Conservation (phyloP, 1,139 yeast species). For the Kodamaea sp. region DNA sequence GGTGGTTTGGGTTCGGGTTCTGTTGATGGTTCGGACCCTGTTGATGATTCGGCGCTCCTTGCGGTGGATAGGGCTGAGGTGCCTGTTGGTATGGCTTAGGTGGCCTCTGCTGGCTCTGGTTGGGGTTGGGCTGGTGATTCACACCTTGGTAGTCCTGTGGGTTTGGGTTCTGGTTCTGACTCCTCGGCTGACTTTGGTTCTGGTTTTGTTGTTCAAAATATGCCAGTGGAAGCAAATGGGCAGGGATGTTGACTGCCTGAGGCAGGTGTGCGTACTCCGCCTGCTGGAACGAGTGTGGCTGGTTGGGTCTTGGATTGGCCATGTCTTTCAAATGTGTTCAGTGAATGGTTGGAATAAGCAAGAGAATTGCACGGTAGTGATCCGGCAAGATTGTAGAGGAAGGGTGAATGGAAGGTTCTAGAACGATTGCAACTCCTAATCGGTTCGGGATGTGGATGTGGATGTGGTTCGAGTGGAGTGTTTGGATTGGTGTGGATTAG, state of each 20-base stretch:
- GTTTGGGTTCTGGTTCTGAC: conserved; percentile 6
- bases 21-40: too few species aligned
- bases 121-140: conserved; percentile 5
- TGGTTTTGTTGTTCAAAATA: conserved; percentile 19
- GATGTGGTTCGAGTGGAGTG: too few species aligned
- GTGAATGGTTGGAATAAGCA: background rate
- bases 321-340: too few species aligned
- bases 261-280: conserved; percentile 8
- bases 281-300: conserved; percentile 3
- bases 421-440: too few species aligned
- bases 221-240: conserved; percentile 39
- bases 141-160: conserved; percentile 12
- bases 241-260: conserved; percentile 26
- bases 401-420: background rate
- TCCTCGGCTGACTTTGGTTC: conserved; percentile 8
- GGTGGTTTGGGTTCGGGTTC: too few species aligned
- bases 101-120: conserved; percentile 6
- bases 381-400: background rate
- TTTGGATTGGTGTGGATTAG: too few species aligned
- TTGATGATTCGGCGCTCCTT: background rate
- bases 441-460: too few species aligned
- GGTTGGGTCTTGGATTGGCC: too few species aligned
- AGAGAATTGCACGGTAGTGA: background rate
- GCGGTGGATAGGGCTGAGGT: conserved; percentile 3
- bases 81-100: conserved; percentile 11